Evolutionary conservation across 106 monocot genomes (phyloP).

Genomic region (Apostasia shenzhenica): DNA sequence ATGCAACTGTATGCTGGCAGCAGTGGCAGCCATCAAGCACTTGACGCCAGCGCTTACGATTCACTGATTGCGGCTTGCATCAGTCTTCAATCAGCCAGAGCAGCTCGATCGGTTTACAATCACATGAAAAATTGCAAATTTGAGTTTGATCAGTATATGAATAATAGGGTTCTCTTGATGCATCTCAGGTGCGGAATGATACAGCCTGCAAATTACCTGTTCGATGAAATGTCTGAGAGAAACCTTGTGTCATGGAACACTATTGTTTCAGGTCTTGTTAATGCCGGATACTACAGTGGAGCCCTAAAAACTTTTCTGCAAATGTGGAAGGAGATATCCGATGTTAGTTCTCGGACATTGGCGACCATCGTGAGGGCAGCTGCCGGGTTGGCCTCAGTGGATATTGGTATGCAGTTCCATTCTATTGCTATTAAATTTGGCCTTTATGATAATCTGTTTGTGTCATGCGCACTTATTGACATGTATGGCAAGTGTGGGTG

Average conservation of each 20-base stretch:
- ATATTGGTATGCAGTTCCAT: conserved; percentile 55
- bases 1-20: conserved; percentile 15
- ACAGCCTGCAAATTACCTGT: conserved; percentile 47
- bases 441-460: conserved; percentile 20
- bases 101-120: conserved; percentile 34
- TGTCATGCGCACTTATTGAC: conserved; percentile 52
- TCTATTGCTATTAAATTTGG: conserved; percentile 30
- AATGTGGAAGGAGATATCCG: conserved; percentile 35
- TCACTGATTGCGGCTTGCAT: conserved; percentile 55
- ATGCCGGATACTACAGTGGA: conserved; percentile 31
- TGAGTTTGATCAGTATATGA: conserved; percentile 61
- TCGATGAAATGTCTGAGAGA: conserved; percentile 57
- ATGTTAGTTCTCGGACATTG: conserved; percentile 32
- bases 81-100: conserved; percentile 28
- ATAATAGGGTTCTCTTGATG: conserved; percentile 62
- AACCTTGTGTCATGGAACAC: conserved; percentile 54
- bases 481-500: conserved; percentile 86
- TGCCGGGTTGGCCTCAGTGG: conserved; percentile 25
- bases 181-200: conserved; percentile 66
- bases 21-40: neutral
- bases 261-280: conserved; percentile 63
- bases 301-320: conserved; percentile 49
- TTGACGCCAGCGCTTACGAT: conserved; percentile 47
- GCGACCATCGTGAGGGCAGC: conserved; percentile 38
- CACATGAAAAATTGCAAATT: conserved; percentile 45